These are phyloP conservation scores for Vaucheria bursata DNA, from an alignment of 352 stramenopile genomes.

Conservation along the genomic window DNA sequence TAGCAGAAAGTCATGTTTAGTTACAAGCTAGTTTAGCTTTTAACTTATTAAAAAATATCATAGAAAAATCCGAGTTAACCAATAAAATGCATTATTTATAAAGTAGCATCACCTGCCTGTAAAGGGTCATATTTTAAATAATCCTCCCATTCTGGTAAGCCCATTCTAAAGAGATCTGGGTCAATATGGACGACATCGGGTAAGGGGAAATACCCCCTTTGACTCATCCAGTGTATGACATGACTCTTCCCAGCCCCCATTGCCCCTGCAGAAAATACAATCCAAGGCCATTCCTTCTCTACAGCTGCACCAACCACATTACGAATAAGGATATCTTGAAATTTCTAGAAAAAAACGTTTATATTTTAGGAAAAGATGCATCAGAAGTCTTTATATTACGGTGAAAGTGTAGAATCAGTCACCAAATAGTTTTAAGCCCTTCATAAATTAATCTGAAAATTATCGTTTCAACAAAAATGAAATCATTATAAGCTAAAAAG, in stretches of 20 bases:
- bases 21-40: no score
- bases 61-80: no score
- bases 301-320: conserved; percentile 44
- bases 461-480: no score
- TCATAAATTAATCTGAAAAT: no score
- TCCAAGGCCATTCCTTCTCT: conserved; percentile 43
- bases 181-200: conserved; percentile 45
- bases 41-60: no score
- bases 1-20: no score
- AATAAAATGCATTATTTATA: no score
- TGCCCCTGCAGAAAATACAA: conserved; percentile 42
- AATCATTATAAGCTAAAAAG: no score
- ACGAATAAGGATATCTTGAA: conserved; percentile 27
- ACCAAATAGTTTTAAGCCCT: not conserved
- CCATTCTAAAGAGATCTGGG: conserved; percentile 41
- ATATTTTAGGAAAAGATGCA: not conserved
- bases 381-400: not conserved
- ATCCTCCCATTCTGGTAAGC: conserved; percentile 36
- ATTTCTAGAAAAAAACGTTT: no score
- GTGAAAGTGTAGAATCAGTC: not conserved
- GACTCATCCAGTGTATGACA: conserved; percentile 42
- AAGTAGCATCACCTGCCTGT: not conserved
- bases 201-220: conserved; percentile 32
- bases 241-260: conserved; percentile 46
- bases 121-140: conserved; percentile 15